phyloP scores from a whole-genome alignment of 805 yeast genomes.

The Ogataea corticis region DNA sequence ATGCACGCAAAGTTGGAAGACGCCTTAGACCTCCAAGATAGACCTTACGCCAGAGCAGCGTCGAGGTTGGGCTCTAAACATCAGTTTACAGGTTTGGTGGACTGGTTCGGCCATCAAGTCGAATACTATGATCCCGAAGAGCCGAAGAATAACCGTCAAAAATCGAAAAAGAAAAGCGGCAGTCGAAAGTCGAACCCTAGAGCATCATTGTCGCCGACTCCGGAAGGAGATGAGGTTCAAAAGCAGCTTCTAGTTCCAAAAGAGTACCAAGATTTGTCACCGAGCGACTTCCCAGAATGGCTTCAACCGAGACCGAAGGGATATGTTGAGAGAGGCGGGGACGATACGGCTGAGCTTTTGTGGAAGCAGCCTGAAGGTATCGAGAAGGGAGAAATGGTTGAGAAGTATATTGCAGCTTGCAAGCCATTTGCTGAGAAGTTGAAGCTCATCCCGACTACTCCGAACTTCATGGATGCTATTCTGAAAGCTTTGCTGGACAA shows the following conservation, averaged over 20 bases:
- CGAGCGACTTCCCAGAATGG: conserved; percentile 67
- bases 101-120: conserved; percentile 64
- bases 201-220: conserved; percentile 23
- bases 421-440: conserved; percentile 56
- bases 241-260: conserved; percentile 41
- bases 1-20: conserved; percentile 73
- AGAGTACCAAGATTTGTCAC: conserved; percentile 41
- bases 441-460: conserved; percentile 59
- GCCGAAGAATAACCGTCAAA: conserved; percentile 17
- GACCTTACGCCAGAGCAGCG: conserved; percentile 79
- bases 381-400: conserved; percentile 32
- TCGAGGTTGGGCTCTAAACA: conserved; percentile 73
- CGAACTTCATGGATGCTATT: conserved; percentile 80
- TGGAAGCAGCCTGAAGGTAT: conserved; percentile 55
- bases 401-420: conserved; percentile 56
- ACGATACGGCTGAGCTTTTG: conserved; percentile 59
- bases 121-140: conserved; percentile 56
- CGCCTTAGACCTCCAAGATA: conserved; percentile 71
- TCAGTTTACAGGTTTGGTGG: conserved; percentile 67
- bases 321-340: conserved; percentile 81
- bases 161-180: conserved; percentile 20
- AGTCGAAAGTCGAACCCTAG: conserved; percentile 27
- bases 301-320: conserved; percentile 77
- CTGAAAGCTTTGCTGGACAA: conserved; percentile 53
- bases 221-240: conserved; percentile 22